A percentile compares a stretch with the other conserved stretches of the same genome.
These are phyloP conservation scores for Verticillium albo-atrum DNA, from an alignment of 2,329 filamentous ascomycete species.

Conservation along the genomic window DNA sequence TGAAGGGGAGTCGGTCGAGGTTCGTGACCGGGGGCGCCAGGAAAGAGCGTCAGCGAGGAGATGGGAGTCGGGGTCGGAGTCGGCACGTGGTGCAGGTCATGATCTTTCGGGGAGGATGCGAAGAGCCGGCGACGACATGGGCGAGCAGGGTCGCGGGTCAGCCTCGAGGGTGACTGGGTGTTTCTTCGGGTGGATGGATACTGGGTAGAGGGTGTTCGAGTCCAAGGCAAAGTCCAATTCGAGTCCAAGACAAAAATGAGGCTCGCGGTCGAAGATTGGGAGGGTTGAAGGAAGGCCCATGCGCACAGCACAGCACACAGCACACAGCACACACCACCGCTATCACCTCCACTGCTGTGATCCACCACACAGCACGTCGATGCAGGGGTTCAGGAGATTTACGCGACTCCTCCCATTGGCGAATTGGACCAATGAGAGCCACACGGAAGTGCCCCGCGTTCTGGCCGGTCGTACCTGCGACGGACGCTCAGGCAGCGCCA, in stretches of 20 bases:
- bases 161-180: neutral
- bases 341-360: too few species aligned
- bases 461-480: neutral
- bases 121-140: neutral
- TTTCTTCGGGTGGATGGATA: too few species aligned
- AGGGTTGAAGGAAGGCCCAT: neutral
- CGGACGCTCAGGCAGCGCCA: too few species aligned
- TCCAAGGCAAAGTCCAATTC: neutral
- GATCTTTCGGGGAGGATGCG: neutral
- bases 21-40: slow-evolving; percentile 3
- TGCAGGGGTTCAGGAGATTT: neutral
- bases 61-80: slow-evolving; percentile 3
- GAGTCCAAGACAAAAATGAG: neutral
- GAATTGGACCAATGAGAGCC: neutral
- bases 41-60: slow-evolving; percentile 3
- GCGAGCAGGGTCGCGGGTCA: neutral
- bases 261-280: neutral
- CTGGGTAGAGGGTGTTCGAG: too few species aligned
- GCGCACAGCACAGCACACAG: neutral
- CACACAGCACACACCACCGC: too few species aligned
- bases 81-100: neutral
- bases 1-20: neutral
- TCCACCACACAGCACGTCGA: too few species aligned
- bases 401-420: neutral
- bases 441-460: neutral